These are phyloP conservation scores for Linnemannia schmuckeri DNA, from an alignment of 192 early-diverging fungal genomes.

Conservation along the genomic window DNA sequence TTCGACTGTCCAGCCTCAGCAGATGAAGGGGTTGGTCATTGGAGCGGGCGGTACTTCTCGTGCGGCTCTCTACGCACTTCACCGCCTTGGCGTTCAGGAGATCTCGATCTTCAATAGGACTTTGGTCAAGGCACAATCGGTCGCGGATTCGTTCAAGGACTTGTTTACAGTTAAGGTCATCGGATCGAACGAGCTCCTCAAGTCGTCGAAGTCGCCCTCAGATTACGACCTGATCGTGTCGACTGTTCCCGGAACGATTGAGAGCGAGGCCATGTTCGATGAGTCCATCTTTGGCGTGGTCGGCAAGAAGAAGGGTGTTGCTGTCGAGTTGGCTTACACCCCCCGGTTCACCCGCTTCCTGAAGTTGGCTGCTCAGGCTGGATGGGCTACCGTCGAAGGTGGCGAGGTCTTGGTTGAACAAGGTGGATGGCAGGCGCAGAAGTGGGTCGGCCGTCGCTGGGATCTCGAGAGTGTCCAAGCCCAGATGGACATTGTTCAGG, in stretches of 20 bases:
- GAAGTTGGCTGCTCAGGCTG: slow-evolving; percentile 66
- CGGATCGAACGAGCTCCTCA: slow-evolving; percentile 56
- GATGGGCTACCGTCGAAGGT: slow-evolving; percentile 83
- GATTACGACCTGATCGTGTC: slow-evolving; percentile 77
- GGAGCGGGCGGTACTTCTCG: slow-evolving; percentile 96
- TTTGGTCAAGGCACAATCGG: slow-evolving; percentile 71
- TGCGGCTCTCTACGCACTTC: slow-evolving; percentile 90
- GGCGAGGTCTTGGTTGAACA: slow-evolving; percentile 93
- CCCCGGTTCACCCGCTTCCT: slow-evolving; percentile 89
- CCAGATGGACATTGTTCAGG: slow-evolving; percentile 38
- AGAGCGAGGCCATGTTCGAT: slow-evolving; percentile 67
- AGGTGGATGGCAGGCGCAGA: slow-evolving; percentile 90
- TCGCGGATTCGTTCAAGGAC: slow-evolving; percentile 71
- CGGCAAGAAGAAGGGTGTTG: slow-evolving; percentile 75
- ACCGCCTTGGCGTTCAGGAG: slow-evolving; percentile 74
- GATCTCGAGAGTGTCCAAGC: slow-evolving; percentile 38
- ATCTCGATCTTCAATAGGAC: slow-evolving; percentile 93
- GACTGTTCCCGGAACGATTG: slow-evolving; percentile 86
- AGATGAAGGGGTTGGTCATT: slow-evolving; percentile 83
- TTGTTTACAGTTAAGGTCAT: slow-evolving; percentile 67
- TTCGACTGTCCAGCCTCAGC: slow-evolving; percentile 10
- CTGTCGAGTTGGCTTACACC: slow-evolving; percentile 96
- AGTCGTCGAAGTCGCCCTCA: slow-evolving; percentile 10
- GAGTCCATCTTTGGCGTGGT: slow-evolving; percentile 44
- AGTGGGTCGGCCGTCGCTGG: slow-evolving; percentile 80